Evolutionary conservation across 2,329 filamentous ascomycete genomes (phyloP), one percentile per base, ranked within the genome.

Genomic region (Diplodia mutila): DNA sequence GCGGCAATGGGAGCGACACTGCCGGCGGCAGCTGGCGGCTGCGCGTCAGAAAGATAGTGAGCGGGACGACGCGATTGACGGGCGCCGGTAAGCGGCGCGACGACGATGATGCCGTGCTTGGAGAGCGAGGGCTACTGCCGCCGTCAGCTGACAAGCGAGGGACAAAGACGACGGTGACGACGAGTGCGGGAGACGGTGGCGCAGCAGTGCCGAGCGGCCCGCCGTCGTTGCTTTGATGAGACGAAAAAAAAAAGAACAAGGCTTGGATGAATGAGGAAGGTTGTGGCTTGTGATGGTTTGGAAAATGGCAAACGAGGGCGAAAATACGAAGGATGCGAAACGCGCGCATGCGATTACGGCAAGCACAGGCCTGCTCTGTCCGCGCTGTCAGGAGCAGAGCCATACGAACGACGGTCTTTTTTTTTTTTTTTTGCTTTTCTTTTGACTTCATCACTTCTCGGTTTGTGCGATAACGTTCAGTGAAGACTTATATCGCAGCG

Each of bases 361-460:
- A n/a, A 63, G 59, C 59, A 63, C 59, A 63, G 59, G 59, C 59
- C 46, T 55, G 42, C 18, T 23, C 9, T 37, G 29, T 23, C 39
- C 51, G 27, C 27, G 51, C 25, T n/a, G 23, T 14, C 52, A 27
- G 29, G n/a, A 46, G 16, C 42, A 21, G 18, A n/a, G 42, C n/a
- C 42, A 46, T 46, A 21, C 42, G 42, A 46, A 21, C 16, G 18
- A 42, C 18, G 7, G 39, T 18, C 39, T 42, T 16, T 42, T 16
- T 5, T 7, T 6, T 42, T 42, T 21, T 11, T 21, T 21, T 3
- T 46, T 46, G 16, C 7, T 46, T 9, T 1, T 21, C n/a, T 21
- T 21, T 21, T 46, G 14, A 16, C 39, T 11, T 21, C 21, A 3
- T 46, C 8, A 7, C 29, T 29, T 29, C 7, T 29, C 4, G 29